Evolutionary conservation across 345 rosid genomes (phyloP).

Genomic region (Eucalyptus grandis): DNA sequence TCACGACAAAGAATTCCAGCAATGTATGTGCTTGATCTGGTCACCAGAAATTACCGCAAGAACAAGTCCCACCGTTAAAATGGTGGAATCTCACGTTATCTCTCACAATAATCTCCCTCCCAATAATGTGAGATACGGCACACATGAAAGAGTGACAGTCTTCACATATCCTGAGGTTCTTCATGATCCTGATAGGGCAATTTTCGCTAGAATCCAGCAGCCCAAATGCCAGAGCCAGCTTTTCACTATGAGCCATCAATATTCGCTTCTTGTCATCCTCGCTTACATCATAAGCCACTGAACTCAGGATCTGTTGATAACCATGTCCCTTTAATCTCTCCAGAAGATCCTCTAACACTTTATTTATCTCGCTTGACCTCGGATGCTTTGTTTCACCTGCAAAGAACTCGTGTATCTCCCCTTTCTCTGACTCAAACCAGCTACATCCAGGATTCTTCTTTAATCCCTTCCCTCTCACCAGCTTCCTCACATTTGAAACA

Average conservation of each 20-base stretch:
- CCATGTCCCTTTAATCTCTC: constrained; percentile 26
- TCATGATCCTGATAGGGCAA: constrained; percentile 39
- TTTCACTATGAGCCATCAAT: constrained; percentile 51
- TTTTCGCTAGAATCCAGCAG: constrained; percentile 25
- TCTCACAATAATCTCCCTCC: constrained; percentile 49
- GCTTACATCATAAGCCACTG: constrained; percentile 30
- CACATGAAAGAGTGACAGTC: constrained; percentile 63
- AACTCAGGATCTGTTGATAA: constrained; percentile 37
- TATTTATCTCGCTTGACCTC: constrained; percentile 28
- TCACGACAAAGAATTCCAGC: neutral
- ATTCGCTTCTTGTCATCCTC: constrained; percentile 42
- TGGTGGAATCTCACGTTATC: constrained; percentile 77
- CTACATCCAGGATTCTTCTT: constrained; percentile 73
- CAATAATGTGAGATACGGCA: constrained; percentile 33
- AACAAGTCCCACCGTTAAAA: constrained; percentile 57
- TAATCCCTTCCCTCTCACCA: constrained; percentile 38
- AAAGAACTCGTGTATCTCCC: constrained; percentile 51
- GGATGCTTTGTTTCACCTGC: constrained; percentile 58
- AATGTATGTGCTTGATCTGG: neutral
- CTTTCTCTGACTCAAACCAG: constrained; percentile 46
- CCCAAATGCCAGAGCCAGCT: constrained; percentile 62
- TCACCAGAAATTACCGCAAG: constrained; percentile 78
- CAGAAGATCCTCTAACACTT: constrained; percentile 31
- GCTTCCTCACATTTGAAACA: constrained; percentile 30
- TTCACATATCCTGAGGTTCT: constrained; percentile 65